phyloP scores from a whole-genome alignment of 768 basidiomycete species.

The Amanita phalloides region DNA sequence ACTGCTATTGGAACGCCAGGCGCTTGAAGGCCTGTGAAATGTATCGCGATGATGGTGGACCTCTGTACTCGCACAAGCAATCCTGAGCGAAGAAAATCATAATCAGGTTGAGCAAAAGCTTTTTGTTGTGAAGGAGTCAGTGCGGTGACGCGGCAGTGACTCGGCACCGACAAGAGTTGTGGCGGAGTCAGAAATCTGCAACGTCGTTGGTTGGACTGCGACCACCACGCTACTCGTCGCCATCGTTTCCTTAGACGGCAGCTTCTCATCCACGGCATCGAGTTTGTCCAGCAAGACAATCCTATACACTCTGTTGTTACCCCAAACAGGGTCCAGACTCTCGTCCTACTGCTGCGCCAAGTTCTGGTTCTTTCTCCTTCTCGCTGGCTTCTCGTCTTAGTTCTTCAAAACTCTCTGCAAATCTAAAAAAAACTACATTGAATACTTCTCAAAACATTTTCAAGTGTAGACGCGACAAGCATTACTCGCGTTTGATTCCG shows the following conservation, averaged over 20 bases:
- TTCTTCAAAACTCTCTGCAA: constrained; percentile 20
- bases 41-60: too few species aligned
- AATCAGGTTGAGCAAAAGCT: too few species aligned
- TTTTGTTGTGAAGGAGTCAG: too few species aligned
- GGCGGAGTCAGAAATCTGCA: constrained; percentile 32
- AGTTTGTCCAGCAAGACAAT: neutral
- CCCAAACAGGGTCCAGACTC: constrained; percentile 13
- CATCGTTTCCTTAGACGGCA: constrained; percentile 17
- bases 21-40: too few species aligned
- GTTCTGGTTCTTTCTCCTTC: constrained; percentile 16
- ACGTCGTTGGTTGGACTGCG: constrained; percentile 36
- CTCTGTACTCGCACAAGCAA: too few species aligned
- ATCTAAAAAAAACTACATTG: constrained; percentile 17
- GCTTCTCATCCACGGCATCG: constrained; percentile 15
- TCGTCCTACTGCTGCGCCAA: constrained; percentile 17
- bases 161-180: constrained; percentile 25
- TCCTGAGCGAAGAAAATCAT: too few species aligned
- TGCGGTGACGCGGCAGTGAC: neutral
- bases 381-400: constrained; percentile 12
- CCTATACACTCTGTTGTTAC: constrained; percentile 7
- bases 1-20: too few species aligned
- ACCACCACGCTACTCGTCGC: constrained; percentile 29
- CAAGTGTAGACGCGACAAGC: constrained; percentile 15
- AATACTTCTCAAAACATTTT: constrained; percentile 14
- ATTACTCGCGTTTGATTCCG: constrained; percentile 4